Evolutionary conservation across 2,329 filamentous ascomycete genomes (phyloP).

Genomic region (Talaromyces sp.): DNA sequence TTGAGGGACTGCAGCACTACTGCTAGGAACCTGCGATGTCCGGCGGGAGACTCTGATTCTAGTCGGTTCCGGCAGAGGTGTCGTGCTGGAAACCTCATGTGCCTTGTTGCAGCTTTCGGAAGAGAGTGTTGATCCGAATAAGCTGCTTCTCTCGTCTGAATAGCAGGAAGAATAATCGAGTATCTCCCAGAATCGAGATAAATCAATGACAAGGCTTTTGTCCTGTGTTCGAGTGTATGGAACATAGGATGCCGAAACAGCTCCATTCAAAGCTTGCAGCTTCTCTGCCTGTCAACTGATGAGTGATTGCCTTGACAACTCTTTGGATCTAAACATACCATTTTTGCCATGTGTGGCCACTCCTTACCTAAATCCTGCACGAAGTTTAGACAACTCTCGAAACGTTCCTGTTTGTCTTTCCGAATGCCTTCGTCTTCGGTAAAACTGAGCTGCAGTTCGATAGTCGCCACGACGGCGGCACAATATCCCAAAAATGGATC

Average conservation of each 20-base stretch:
- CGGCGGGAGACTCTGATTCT: constrained; percentile 31
- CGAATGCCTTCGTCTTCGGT: constrained; percentile 43
- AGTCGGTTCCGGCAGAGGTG: constrained; percentile 45
- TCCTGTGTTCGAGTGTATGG: constrained; percentile 36
- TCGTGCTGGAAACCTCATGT: constrained; percentile 46
- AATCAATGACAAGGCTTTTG: constrained; percentile 45
- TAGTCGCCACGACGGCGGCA: constrained; percentile 54
- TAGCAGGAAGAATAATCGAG: constrained; percentile 49
- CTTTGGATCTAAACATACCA: constrained; percentile 33
- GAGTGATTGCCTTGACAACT: background rate
- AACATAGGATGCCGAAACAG: constrained; percentile 47
- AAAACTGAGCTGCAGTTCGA: constrained; percentile 56
- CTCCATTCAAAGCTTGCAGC: constrained; percentile 44
- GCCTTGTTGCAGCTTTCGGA: constrained; percentile 28
- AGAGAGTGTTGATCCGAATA: constrained; percentile 46
- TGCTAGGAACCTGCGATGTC: constrained; percentile 22
- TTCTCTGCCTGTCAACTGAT: constrained; percentile 41
- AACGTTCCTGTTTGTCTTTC: constrained; percentile 45
- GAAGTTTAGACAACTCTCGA: constrained; percentile 48
- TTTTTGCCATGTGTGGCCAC: constrained; percentile 49
- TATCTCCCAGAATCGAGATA: constrained; percentile 51
- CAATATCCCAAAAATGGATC: constrained; percentile 52
- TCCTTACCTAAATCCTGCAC: constrained; percentile 42
- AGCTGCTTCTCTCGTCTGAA: constrained; percentile 31
- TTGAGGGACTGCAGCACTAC: constrained; percentile 24